Conservation (phyloP, 225 moss, liverwort and hornwort species). For the Antitrichia curtipendula region DNA sequence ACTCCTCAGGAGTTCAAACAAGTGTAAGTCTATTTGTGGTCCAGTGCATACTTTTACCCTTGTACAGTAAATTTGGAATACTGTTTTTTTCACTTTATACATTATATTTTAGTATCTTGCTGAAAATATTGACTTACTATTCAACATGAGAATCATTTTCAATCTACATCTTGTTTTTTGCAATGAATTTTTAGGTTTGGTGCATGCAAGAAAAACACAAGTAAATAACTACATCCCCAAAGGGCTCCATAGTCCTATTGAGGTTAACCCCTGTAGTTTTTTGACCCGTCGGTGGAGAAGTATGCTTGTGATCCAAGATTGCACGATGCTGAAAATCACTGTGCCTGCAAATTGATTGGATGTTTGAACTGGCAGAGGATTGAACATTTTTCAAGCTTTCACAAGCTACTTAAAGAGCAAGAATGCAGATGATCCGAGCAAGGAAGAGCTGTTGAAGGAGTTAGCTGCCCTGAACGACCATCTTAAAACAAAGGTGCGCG, state of each 20-base stretch:
- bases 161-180: not conserved
- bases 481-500: conserved; percentile 17
- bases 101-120: too few relatives aligned
- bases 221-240: not conserved
- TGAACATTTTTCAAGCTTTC: conserved; percentile 53
- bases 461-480: conserved; percentile 53
- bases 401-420: conserved; percentile 64
- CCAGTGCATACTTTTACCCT: not conserved
- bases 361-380: conserved; percentile 28
- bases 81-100: not conserved
- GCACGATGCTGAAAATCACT: not conserved
- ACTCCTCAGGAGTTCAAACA: conserved; percentile 58
- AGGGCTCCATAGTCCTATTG: not conserved
- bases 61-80: too few relatives aligned
- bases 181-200: not conserved
- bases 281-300: not conserved
- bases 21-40: conserved; percentile 19
- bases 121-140: not conserved
- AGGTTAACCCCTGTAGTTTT: not conserved
- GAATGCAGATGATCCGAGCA: conserved; percentile 42
- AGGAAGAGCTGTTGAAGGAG: conserved; percentile 50
- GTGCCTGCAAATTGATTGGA: not conserved
- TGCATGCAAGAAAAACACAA: not conserved
- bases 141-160: not conserved
- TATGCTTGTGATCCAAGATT: not conserved